These are phyloP conservation scores for Polyrhizophydium stewartii DNA, from an alignment of 371 early-diverging fungal species.

Conservation along the genomic window DNA sequence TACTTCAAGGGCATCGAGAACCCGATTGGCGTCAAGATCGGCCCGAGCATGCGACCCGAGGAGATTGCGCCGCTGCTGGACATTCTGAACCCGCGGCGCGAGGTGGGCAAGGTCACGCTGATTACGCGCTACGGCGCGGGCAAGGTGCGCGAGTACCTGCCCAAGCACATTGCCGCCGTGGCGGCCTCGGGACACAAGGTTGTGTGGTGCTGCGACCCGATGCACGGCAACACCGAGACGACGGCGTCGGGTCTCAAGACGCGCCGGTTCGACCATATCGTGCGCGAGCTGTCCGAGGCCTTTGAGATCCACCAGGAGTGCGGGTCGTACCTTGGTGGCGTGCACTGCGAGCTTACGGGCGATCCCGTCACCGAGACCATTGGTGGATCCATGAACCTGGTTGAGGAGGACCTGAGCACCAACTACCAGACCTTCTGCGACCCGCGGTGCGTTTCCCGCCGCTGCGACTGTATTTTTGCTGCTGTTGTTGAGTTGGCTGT, in stretches of 20 bases:
- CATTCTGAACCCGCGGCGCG: conserved; percentile 80
- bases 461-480: neutral
- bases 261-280: conserved; percentile 80
- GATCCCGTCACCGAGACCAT: conserved; percentile 81
- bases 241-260: conserved; percentile 83
- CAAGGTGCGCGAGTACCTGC: conserved; percentile 74
- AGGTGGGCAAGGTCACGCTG: conserved; percentile 78
- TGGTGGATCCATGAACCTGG: conserved; percentile 92
- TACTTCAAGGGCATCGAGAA: conserved; percentile 93
- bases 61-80: conserved; percentile 77
- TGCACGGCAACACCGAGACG: conserved; percentile 95
- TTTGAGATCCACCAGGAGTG: conserved; percentile 76
- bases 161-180: conserved; percentile 87
- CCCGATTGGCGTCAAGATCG: conserved; percentile 95
- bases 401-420: conserved; percentile 67
- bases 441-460: conserved; percentile 28
- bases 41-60: conserved; percentile 83
- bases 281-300: conserved; percentile 70
- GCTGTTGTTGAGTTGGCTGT: neutral
- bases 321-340: conserved; percentile 79
- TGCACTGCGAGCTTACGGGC: conserved; percentile 96
- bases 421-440: conserved; percentile 97
- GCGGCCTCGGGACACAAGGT: conserved; percentile 73
- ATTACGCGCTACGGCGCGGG: conserved; percentile 91
- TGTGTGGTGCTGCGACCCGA: conserved; percentile 92